Evolutionary conservation across 345 rosid genomes (phyloP).

Genomic region (Rhizophora mangle): DNA sequence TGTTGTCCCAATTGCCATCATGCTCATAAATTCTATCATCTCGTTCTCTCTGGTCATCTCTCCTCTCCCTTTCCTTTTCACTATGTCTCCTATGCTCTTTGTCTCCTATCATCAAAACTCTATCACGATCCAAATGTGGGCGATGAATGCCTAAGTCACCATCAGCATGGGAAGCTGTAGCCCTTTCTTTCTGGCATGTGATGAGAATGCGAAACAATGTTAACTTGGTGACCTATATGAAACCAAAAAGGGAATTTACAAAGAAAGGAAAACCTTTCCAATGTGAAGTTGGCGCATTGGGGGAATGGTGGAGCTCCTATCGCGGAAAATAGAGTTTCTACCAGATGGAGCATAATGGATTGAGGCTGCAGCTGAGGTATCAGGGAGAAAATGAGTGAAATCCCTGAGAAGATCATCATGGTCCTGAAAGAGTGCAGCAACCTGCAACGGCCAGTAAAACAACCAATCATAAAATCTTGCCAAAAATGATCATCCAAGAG

Average conservation of each 20-base stretch:
- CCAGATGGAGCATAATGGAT: conserved; percentile 44
- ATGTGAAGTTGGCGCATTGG: conserved; percentile 44
- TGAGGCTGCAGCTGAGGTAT: conserved; percentile 61
- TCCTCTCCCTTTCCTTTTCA: conserved; percentile 68
- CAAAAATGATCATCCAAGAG: conserved; percentile 2
- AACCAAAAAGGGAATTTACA: conserved; percentile 5
- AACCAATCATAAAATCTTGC: conserved; percentile 6
- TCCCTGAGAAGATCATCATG: conserved; percentile 85
- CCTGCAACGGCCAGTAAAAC: conserved; percentile 42
- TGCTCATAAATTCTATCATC: conserved; percentile 59
- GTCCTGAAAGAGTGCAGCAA: conserved; percentile 76
- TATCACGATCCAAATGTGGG: conserved; percentile 57
- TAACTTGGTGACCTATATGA: conserved; percentile 19
- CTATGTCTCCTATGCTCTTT: conserved; percentile 67
- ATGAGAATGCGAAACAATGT: conserved; percentile 26
- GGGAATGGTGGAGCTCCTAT: conserved; percentile 61
- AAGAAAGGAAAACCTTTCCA: conserved; percentile 58
- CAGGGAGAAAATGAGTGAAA: conserved; percentile 92
- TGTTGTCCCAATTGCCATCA: conserved; percentile 57
- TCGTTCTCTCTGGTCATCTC: conserved; percentile 60
- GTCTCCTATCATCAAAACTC: conserved; percentile 45
- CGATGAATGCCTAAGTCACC: conserved; percentile 54
- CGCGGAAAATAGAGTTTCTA: conserved; percentile 54
- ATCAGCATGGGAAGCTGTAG: conserved; percentile 44
- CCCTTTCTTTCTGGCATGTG: conserved; percentile 67